These are phyloP conservation scores for Epichloe sylvatica DNA, from an alignment of 2,329 filamentous ascomycete species.

Conservation along the genomic window DNA sequence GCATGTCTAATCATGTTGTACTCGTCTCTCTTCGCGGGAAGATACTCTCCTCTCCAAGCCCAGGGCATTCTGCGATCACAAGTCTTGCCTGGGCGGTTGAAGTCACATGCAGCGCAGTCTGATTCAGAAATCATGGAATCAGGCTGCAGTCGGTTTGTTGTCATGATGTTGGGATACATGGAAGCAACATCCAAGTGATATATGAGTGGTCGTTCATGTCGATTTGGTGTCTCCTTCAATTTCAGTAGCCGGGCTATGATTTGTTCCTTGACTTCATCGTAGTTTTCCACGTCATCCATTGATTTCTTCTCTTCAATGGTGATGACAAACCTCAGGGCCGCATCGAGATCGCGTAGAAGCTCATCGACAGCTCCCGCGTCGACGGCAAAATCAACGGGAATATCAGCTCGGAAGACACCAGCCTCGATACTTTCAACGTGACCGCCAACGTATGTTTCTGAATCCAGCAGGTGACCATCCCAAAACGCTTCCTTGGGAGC, in stretches of 20 bases:
- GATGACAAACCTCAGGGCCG: constrained; percentile 77
- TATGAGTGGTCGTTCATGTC: constrained; percentile 75
- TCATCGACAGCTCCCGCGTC: constrained; percentile 83
- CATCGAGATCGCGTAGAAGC: constrained; percentile 71
- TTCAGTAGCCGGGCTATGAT: constrained; percentile 57
- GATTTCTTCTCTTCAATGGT: constrained; percentile 73
- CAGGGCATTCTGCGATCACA: constrained; percentile 90
- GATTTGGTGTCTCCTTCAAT: constrained; percentile 70
- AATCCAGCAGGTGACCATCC: constrained; percentile 90
- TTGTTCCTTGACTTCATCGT: constrained; percentile 70
- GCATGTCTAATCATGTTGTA: constrained; percentile 98
- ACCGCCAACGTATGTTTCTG: constrained; percentile 93
- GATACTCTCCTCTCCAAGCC: constrained; percentile 95
- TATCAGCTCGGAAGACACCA: constrained; percentile 90
- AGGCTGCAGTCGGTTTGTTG: constrained; percentile 89
- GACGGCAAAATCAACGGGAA: constrained; percentile 86
- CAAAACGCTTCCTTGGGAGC: constrained; percentile 86
- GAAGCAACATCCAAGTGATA: constrained; percentile 98
- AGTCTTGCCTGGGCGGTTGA: constrained; percentile 93
- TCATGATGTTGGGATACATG: constrained; percentile 99
- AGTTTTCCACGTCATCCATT: constrained; percentile 65
- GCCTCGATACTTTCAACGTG: constrained; percentile 99
- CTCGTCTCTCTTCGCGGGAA: constrained; percentile 90
- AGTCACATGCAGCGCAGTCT: constrained; percentile 93
- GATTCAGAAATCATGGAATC: constrained; percentile 98